phyloP scores from a whole-genome alignment of 257 asterid species.

The Dorcoceras hygrometricum region DNA sequence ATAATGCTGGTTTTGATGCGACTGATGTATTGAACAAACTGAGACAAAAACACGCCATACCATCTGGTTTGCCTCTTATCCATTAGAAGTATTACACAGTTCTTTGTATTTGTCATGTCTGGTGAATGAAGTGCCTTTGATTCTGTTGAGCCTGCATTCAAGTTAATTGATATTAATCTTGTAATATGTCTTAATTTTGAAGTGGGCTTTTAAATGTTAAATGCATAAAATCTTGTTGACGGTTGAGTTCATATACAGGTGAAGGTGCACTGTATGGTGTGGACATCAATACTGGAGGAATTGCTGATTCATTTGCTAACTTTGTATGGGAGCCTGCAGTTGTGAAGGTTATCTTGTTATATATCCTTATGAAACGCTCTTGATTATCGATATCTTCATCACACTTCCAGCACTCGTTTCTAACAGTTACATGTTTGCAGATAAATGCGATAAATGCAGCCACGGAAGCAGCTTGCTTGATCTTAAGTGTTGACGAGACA shows the following conservation, averaged over 20 bases:
- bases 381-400: neutral
- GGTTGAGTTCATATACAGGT: constrained; percentile 29
- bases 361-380: too few relatives aligned
- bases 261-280: constrained; percentile 63
- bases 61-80: constrained; percentile 60
- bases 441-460: constrained; percentile 61
- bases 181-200: neutral
- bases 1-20: constrained; percentile 86
- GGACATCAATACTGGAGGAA: constrained; percentile 54
- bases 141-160: neutral
- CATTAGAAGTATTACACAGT: neutral
- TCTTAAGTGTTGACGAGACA: constrained; percentile 81
- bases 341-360: constrained; percentile 38
- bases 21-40: constrained; percentile 93
- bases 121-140: constrained; percentile 2
- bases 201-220: neutral
- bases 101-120: constrained; percentile 5
- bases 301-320: constrained; percentile 48
- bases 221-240: neutral
- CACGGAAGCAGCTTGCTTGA: constrained; percentile 88
- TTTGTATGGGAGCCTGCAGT: constrained; percentile 66
- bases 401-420: neutral
- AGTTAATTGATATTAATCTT: neutral
- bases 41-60: constrained; percentile 92
- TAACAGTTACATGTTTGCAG: too few relatives aligned